Conservation (phyloP, 2,329 filamentous ascomycete species). For the Pseudocercospora eumusae region DNA sequence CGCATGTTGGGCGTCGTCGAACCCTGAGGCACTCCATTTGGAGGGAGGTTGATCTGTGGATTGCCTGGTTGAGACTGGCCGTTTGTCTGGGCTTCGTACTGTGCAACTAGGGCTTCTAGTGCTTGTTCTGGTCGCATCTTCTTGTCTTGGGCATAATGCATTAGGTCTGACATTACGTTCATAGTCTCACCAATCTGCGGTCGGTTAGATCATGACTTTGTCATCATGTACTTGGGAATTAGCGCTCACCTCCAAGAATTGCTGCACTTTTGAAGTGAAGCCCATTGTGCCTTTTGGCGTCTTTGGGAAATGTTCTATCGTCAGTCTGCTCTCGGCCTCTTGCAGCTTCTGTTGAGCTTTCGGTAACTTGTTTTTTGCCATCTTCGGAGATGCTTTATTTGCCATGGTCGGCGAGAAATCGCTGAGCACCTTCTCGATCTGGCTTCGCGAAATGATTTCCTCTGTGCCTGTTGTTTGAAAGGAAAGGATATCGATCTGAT, state of each 20-base stretch:
- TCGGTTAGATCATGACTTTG: conserved; percentile 21
- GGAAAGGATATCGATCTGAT: conserved; percentile 82
- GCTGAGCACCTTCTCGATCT: conserved; percentile 50
- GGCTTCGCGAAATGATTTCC: conserved; percentile 76
- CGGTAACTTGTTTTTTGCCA: conserved; percentile 55
- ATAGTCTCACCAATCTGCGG: conserved; percentile 64
- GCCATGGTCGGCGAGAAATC: conserved; percentile 54
- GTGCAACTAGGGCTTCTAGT: conserved; percentile 55
- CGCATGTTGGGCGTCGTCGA: conserved; percentile 40
- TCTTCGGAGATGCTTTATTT: conserved; percentile 50
- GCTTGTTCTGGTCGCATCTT: conserved; percentile 57
- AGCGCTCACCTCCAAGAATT: conserved; percentile 61
- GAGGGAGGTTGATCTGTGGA: conserved; percentile 50
- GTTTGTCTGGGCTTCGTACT: conserved; percentile 41
- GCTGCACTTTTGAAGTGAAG: conserved; percentile 58
- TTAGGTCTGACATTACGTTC: conserved; percentile 63
- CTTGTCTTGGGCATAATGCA: conserved; percentile 58
- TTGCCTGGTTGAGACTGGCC: conserved; percentile 40
- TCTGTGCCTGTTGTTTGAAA: conserved; percentile 75
- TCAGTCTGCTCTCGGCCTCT: conserved; percentile 48
- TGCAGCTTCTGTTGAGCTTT: conserved; percentile 44
- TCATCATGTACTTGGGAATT: conserved; percentile 4
- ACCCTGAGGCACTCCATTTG: conserved; percentile 41
- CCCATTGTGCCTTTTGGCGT: conserved; percentile 55
- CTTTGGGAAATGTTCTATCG: conserved; percentile 48